Base-by-base conservation (phyloP, 202 grass and related monocot species). In the Bolboschoenoplectus hybrid region DNA sequence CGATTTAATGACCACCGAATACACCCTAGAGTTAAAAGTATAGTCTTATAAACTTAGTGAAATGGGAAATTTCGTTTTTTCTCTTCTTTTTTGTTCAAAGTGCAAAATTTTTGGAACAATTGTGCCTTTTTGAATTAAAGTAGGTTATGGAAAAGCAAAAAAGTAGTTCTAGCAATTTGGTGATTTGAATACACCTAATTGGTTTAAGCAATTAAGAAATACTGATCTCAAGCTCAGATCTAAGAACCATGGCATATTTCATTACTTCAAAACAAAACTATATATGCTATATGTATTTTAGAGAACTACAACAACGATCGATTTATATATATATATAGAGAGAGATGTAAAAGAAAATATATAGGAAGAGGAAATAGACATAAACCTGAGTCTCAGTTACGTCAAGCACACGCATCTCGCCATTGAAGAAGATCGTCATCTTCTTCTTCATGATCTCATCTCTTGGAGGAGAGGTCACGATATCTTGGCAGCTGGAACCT, bases 351-450 rank as follows among this genome's bases (percentile, higher is more conserved):
- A 66, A 38, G 3, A 13, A 66, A 38, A 65, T 32, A 35, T 34
- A 35, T 4, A n/a, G 12, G 11, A 16, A 39, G 65, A 67, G 36
- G 4, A 16, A 44, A 74, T 6, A 51, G 17, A 12, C 11, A 75
- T 34, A 34, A 38, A 89, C 88, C 88, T 87, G 61, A 52, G 82
- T n/a, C 41, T 90, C 88, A 63, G 88, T 90, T 4, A 79, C 46
- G 4, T 84, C 52, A 58, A 69, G 82, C 3, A 81, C 40, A 12
- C 80, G 86, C 64, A 90, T 81, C 41, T 55, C 51, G 35, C 85
- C 80, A 40, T 84, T 81, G 84, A 86, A 87, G 63, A 90, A 71
- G 6, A 90, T 81, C 7, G 80, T 87, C 52, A 90, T 62, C 46
- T 47, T 67, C 46, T 87, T 86, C 78, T 79, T 47, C 57, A n/a